Conservation (phyloP, 345 rosid genomes). For the Heritiera fomes region DNA sequence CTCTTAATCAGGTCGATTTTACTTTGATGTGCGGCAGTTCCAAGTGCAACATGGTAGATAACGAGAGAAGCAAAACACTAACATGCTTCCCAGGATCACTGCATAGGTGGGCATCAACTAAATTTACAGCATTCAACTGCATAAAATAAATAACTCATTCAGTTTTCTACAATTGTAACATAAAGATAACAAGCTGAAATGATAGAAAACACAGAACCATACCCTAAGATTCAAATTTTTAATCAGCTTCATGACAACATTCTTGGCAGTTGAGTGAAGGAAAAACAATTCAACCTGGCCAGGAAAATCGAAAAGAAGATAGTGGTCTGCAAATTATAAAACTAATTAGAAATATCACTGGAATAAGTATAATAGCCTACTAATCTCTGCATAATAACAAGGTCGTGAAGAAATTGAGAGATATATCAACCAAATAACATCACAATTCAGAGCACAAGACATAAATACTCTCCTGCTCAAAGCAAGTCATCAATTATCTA, state of each 20-base stretch:
- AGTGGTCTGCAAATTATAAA: slow-evolving; percentile 70
- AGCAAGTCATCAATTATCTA: background rate
- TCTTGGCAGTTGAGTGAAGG: slow-evolving; percentile 78
- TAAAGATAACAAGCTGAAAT: slow-evolving; percentile 14
- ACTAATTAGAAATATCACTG: slow-evolving; percentile 15
- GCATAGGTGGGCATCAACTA: slow-evolving; percentile 85
- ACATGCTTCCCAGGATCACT: slow-evolving; percentile 83
- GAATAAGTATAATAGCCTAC: background rate
- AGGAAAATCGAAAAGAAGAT: slow-evolving; percentile 94
- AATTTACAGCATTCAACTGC: slow-evolving; percentile 87
- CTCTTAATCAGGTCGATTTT: slow-evolving; percentile 86
- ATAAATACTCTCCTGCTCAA: background rate
- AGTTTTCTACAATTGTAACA: slow-evolving; percentile 19
- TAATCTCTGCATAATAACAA: background rate
- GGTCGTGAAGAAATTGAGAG: background rate
- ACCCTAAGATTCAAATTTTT: slow-evolving; percentile 81
- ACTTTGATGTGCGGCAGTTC: slow-evolving; percentile 91
- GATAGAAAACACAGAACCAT: slow-evolving; percentile 31
- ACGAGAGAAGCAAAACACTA: slow-evolving; percentile 76
- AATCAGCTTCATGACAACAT: slow-evolving; percentile 63
- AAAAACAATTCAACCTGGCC: slow-evolving; percentile 93
- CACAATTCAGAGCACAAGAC: background rate
- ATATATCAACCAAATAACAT: background rate
- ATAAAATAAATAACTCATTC: slow-evolving; percentile 28
- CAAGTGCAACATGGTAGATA: slow-evolving; percentile 92